These are phyloP conservation scores for Aspergillus floridensis DNA, from an alignment of 2,329 filamentous ascomycete genomes.

Conservation along the genomic window DNA sequence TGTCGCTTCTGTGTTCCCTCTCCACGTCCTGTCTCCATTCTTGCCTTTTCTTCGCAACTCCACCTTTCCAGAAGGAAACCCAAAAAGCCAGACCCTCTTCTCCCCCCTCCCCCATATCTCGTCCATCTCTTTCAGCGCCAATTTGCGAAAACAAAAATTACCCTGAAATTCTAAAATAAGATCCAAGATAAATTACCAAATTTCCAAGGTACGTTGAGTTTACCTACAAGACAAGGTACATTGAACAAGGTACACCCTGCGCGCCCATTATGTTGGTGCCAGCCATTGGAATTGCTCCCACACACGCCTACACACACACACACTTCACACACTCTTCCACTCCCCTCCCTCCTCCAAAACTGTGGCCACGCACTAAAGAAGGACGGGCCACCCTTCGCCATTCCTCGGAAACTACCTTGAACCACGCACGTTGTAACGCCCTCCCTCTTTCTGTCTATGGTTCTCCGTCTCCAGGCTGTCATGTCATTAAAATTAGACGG, in stretches of 20 bases:
- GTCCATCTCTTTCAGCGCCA: slow-evolving; percentile 3
- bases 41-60: slow-evolving; percentile 26
- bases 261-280: slow-evolving; percentile 2
- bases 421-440: slow-evolving; percentile 18
- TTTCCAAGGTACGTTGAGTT: background rate
- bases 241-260: no score
- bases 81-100: background rate
- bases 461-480: slow-evolving; percentile 1
- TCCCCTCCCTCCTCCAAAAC: slow-evolving; percentile 8
- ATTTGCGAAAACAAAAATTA: slow-evolving; percentile 9
- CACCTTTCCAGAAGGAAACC: slow-evolving; percentile 23
- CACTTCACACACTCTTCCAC: no score
- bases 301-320: slow-evolving; percentile 6
- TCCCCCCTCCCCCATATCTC: background rate
- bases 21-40: slow-evolving; percentile 28
- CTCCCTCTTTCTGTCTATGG: background rate
- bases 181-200: background rate
- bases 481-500: background rate
- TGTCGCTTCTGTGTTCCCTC: slow-evolving; percentile 14
- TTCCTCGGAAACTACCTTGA: slow-evolving; percentile 20
- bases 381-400: slow-evolving; percentile 18
- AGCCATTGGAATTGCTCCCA: slow-evolving; percentile 17
- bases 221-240: no score
- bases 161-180: slow-evolving; percentile 14
- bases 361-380: slow-evolving; percentile 28